phyloP scores from a whole-genome alignment of 1,139 yeast genomes.

The Debaryomyces singareniensis region DNA sequence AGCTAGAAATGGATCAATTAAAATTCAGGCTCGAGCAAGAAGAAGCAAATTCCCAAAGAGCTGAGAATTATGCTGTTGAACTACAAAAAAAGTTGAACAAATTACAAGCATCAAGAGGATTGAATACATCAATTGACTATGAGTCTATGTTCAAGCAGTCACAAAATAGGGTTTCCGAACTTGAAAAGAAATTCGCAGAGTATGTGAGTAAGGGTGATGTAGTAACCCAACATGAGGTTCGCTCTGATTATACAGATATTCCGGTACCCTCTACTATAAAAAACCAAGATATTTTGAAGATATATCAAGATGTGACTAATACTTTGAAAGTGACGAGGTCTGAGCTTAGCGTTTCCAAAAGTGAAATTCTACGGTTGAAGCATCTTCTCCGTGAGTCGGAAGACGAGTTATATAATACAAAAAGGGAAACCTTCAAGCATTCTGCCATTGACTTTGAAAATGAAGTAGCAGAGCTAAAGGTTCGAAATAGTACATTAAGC shows the following conservation, averaged over 20 bases:
- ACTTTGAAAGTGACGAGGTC: slow-evolving; percentile 45
- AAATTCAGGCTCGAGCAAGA: slow-evolving; percentile 34
- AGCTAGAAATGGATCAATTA: slow-evolving; percentile 31
- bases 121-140: slow-evolving; percentile 27
- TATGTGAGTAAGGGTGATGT: slow-evolving; percentile 16
- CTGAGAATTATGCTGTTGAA: slow-evolving; percentile 42
- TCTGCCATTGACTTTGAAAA: slow-evolving; percentile 37
- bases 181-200: slow-evolving; percentile 26
- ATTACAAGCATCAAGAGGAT: slow-evolving; percentile 36
- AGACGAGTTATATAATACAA: slow-evolving; percentile 38
- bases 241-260: slow-evolving; percentile 27
- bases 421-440: slow-evolving; percentile 26
- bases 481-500: slow-evolving; percentile 48
- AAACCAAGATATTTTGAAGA: slow-evolving; percentile 43
- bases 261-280: slow-evolving; percentile 18
- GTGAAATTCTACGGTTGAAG: slow-evolving; percentile 48
- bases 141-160: slow-evolving; percentile 34
- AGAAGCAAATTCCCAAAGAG: slow-evolving; percentile 36
- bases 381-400: slow-evolving; percentile 42
- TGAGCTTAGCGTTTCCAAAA: slow-evolving; percentile 43
- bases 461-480: slow-evolving; percentile 36
- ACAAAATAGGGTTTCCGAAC: slow-evolving; percentile 26
- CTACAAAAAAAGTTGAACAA: slow-evolving; percentile 41
- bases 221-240: slow-evolving; percentile 7
- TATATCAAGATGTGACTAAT: slow-evolving; percentile 51